Evolutionary conservation across 257 asterid species (phyloP).

Genomic region (Penstemon barbatus): DNA sequence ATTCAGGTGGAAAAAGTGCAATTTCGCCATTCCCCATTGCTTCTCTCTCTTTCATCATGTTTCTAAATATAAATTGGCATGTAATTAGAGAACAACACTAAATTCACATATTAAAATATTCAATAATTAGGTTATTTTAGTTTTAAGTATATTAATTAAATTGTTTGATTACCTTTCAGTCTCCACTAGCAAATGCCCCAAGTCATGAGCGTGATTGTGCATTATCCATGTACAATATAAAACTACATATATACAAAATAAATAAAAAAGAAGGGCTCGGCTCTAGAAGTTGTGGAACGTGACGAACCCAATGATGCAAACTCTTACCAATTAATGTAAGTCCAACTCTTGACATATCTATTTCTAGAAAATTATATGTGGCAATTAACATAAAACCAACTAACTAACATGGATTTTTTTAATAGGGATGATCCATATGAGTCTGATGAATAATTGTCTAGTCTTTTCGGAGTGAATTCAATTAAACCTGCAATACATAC

Average conservation of each 20-base stretch:
- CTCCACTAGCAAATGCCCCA: slow-evolving; percentile 30
- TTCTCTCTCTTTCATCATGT: slow-evolving; percentile 8
- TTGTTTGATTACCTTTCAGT: not conserved
- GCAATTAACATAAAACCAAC: too few relatives aligned
- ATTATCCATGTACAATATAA: not conserved
- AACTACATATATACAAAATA: not conserved
- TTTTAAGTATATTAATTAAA: not conserved
- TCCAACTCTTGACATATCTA: not conserved
- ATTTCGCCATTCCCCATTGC: slow-evolving; percentile 16
- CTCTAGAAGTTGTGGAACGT: slow-evolving; percentile 35
- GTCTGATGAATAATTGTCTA: too few relatives aligned
- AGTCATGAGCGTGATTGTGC: slow-evolving; percentile 25
- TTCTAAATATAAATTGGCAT: slow-evolving; percentile 2
- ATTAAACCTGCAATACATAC: too few relatives aligned
- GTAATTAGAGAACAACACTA: slow-evolving; percentile 17
- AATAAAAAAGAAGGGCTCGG: not conserved
- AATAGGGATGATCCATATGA: too few relatives aligned
- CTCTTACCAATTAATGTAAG: not conserved
- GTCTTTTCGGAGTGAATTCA: too few relatives aligned
- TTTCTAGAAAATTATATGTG: too few relatives aligned
- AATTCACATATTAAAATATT: too few relatives aligned
- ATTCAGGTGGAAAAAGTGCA: slow-evolving; percentile 20
- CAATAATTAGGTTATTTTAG: too few relatives aligned
- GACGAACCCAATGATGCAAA: slow-evolving; percentile 44
- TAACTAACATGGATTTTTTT: too few relatives aligned